phyloP scores from a whole-genome alignment of 1,139 yeast genomes.

The Blastobotrys aristatus region DNA sequence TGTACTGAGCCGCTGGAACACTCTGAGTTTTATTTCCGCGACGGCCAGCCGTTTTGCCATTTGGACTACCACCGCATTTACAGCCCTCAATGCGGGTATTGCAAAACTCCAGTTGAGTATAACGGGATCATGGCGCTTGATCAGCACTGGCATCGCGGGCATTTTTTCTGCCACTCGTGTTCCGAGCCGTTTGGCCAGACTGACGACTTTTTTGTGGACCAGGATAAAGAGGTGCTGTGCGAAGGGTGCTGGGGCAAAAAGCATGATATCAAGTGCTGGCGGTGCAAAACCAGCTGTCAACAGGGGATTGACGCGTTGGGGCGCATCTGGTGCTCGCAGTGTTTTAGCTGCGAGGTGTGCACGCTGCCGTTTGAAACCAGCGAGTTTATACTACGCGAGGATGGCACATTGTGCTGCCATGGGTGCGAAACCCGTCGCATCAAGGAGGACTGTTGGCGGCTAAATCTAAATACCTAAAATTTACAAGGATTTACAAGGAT shows the following conservation, averaged over 20 bases:
- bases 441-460: constrained; percentile 26
- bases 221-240: constrained; percentile 27
- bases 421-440: constrained; percentile 29
- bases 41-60: constrained; percentile 30
- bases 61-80: constrained; percentile 34
- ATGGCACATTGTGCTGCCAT: constrained; percentile 34
- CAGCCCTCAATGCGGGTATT: constrained; percentile 32
- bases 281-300: constrained; percentile 27
- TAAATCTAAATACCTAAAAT: neutral
- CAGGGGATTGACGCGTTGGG: constrained; percentile 32
- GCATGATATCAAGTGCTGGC: constrained; percentile 34
- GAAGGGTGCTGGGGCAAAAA: constrained; percentile 27
- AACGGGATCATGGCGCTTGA: constrained; percentile 32
- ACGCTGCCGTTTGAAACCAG: constrained; percentile 26
- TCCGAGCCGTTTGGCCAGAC: constrained; percentile 25
- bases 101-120: constrained; percentile 33
- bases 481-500: neutral
- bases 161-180: constrained; percentile 35
- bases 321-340: constrained; percentile 32
- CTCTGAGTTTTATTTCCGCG: constrained; percentile 30
- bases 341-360: constrained; percentile 35
- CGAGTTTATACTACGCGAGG: constrained; percentile 33
- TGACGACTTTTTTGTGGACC: constrained; percentile 26
- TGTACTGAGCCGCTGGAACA: constrained; percentile 32
- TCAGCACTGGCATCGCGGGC: constrained; percentile 33